These are phyloP conservation scores for Salix exigua DNA, from an alignment of 345 rosid species.

Conservation along the genomic window DNA sequence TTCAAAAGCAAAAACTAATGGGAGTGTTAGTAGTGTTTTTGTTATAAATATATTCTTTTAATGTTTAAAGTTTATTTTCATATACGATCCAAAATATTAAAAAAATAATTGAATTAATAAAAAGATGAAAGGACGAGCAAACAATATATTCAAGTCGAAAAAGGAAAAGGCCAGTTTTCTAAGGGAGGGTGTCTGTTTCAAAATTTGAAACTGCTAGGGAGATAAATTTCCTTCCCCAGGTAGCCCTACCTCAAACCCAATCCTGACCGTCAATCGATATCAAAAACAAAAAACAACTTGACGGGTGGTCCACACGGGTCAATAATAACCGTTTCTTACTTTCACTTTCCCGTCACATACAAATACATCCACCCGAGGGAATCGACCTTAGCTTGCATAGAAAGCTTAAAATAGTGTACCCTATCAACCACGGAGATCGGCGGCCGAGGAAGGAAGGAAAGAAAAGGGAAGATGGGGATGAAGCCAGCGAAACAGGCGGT, in stretches of 20 bases:
- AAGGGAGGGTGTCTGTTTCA: no score
- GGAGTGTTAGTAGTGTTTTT: no score
- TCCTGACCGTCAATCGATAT: not conserved
- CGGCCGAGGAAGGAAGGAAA: not conserved
- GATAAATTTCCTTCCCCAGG: not conserved
- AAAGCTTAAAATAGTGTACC: not conserved
- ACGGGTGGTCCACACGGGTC: not conserved
- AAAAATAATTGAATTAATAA: no score
- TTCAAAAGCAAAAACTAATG: no score
- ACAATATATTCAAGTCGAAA: not conserved
- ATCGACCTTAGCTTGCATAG: not conserved
- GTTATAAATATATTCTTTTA: no score
- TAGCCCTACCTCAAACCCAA: not conserved
- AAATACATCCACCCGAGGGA: not conserved
- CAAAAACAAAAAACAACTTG: not conserved
- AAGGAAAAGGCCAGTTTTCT: not conserved
- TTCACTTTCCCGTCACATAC: not conserved
- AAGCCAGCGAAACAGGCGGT: slow-evolving; percentile 48
- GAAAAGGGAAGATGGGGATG: slow-evolving; percentile 2
- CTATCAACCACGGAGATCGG: not conserved
- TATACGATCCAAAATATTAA: no score
- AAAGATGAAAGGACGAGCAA: not conserved
- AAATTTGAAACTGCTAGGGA: not conserved
- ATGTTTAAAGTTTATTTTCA: no score
- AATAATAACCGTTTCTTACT: not conserved